Evolutionary conservation across 2,329 filamentous ascomycete species (phyloP), one percentile per base, ranked within the genome.

Genomic region (Xylariaceae sp.): DNA sequence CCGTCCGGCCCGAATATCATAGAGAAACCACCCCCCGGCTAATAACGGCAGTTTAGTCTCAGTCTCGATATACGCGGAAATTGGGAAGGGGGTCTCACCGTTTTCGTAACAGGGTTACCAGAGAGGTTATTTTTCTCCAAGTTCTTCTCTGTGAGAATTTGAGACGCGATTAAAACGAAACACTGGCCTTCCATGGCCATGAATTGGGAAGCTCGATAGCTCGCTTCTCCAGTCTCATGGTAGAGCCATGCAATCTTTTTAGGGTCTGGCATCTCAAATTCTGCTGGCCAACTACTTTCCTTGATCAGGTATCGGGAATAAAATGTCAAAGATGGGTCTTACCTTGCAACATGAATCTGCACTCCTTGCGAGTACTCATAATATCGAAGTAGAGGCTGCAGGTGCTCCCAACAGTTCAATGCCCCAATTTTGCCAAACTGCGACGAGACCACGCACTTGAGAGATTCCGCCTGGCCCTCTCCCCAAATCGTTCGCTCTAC

Each of bases 401-500:
- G 79, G 58, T 86, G 80, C 64, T 84, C 81, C 80, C 80, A 85
- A 70, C 82, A 84, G 62, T 82, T 83, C 23, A 85, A 71, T 3
- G 78, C 78, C 0, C 82, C 83, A 4, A 85, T 74, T 3, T 78
- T 78, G 2, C 81, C 82, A 45, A 82, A 79, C 1, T 75, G 73
- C 1, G 79, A 78, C 36, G 80, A 74, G 4, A 78, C 75, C 0
- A 85, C 83, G 34, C 77, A 78, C 57, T 76, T 76, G 41, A 83
- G 79, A n/a, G 82, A 81, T 33, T 85, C 80, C 2, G 80, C 83
- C 1, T 81, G 76, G 2, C 82, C 83, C 46, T 86, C 83, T 1
- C 83, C 83, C 64, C 82, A 86, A 37, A 77, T 73, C 2, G 76
- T 71, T 37, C 77, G 74, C 65, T 81, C 79, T 34, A 80, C 70